Conservation (phyloP, 441 rosid species). For the Mallotus japonicus region DNA sequence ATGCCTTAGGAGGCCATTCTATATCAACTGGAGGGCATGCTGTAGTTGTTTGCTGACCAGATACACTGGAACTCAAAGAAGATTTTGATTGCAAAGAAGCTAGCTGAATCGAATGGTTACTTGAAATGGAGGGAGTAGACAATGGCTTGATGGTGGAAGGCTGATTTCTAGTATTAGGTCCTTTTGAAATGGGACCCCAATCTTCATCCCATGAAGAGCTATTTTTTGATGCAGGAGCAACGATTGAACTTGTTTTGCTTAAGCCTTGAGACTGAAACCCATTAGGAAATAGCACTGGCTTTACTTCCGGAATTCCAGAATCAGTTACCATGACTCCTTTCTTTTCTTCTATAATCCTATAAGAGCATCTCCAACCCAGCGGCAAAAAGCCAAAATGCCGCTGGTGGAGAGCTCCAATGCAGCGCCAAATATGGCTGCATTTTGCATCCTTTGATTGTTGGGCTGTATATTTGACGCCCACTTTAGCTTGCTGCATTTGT, state of each 20-base stretch:
- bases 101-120: constrained; percentile 39
- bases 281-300: constrained; percentile 37
- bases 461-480: too few species aligned
- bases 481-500: too few species aligned
- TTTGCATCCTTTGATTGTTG: too few species aligned
- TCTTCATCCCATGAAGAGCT: constrained; percentile 85
- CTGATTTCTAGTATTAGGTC: constrained; percentile 32
- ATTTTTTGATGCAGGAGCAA: constrained; percentile 49
- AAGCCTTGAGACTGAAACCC: constrained; percentile 49
- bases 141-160: constrained; percentile 31
- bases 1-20: constrained; percentile 84
- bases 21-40: constrained; percentile 70
- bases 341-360: constrained; percentile 90
- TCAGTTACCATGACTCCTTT: constrained; percentile 76
- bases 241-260: constrained; percentile 42
- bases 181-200: constrained; percentile 58
- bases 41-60: constrained; percentile 42
- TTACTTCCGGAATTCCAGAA: constrained; percentile 60
- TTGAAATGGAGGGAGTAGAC: constrained; percentile 23
- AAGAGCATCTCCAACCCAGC: too few species aligned
- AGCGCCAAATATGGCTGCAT: too few species aligned
- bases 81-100: constrained; percentile 42
- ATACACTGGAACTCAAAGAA: constrained; percentile 32
- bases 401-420: too few species aligned
- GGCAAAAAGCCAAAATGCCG: too few species aligned